Percentiles rank a stretch among this genome's conserved stretches.
Evolutionary conservation across 2,329 filamentous ascomycete species (phyloP).

Genomic region (Sclerotinia spermophila): DNA sequence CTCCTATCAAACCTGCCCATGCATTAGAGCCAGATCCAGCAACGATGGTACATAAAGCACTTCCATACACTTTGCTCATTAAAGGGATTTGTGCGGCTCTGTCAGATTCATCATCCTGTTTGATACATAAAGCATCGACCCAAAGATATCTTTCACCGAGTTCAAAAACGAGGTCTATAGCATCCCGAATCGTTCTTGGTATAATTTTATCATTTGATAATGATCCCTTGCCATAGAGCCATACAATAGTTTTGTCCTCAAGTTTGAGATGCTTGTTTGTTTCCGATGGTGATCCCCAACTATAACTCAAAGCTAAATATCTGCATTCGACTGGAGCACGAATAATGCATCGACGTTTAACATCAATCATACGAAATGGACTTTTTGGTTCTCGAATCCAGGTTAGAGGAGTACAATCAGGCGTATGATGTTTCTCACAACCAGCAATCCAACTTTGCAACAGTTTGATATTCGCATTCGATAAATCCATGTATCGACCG

Average conservation of each 20-base stretch:
- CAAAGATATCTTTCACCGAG: conserved; percentile 26
- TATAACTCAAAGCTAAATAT: conserved; percentile 10
- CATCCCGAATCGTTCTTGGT: conserved; percentile 21
- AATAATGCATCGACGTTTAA: conserved; percentile 6
- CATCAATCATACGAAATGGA: conserved; percentile 3
- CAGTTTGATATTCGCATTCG: not conserved
- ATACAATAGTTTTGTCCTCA: not conserved
- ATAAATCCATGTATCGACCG: not conserved
- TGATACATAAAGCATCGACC: conserved; percentile 24
- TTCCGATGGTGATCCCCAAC: conserved; percentile 5
- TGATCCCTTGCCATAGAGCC: not conserved
- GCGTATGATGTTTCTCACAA: conserved; percentile 2
- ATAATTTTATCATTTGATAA: conserved; percentile 9
- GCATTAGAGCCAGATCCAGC: conserved; percentile 29
- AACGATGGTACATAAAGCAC: conserved; percentile 23
- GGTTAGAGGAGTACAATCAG: not conserved
- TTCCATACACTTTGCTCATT: conserved; percentile 28
- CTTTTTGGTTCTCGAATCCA: not conserved
- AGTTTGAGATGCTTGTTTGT: conserved; percentile 7
- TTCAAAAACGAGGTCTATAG: conserved; percentile 26
- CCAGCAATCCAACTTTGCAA: not conserved
- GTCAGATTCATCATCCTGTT: conserved; percentile 15
- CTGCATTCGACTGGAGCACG: not conserved
- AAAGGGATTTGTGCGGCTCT: conserved; percentile 6
- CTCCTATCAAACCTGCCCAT: conserved; percentile 21